Evolutionary conservation across 345 rosid species (phyloP), one percentile per base, ranked within the genome.

Genomic region (Cardiospermum halicacabum): DNA sequence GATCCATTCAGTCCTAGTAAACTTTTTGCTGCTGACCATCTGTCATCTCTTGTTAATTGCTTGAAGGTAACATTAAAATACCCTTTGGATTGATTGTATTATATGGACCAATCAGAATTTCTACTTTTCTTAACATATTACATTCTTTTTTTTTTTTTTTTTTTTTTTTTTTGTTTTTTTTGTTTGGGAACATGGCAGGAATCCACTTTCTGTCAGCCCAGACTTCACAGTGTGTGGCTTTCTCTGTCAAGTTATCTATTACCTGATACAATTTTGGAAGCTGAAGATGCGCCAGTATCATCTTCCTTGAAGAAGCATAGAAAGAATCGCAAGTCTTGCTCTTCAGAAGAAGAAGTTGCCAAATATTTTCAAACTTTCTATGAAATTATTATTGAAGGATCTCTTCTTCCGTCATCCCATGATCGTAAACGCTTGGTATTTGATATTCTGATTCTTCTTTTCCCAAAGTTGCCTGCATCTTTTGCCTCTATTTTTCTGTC

Each of bases 131-230:
- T 30, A 63, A 16, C 19, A n/a, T 48, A 7, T 13, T 69, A n/a
- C n/a, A n/a, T 62, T 9, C 53, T 39, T 67, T 60, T 67, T 26
- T 72, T 69, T n/a, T n/a, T n/a, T n/a, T n/a, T n/a, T n/a, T n/a
- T n/a, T n/a, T n/a, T n/a, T n/a, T n/a, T n/a, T n/a, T n/a, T n/a
- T n/a, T n/a, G n/a, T n/a, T n/a, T n/a, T n/a, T n/a, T n/a, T n/a
- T n/a, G n/a, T n/a, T n/a, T n/a, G n/a, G 32, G 53, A 64, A 71
- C 53, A 48, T 81, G 64, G 69, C 92, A 95, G 99, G 96, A 91
- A 70, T 87, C 99, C 54, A 79, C 96, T 57, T 91, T 91, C 79
- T 95, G 97, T 68, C 96, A 87, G 77, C 99, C 99, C 71, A 91
- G 97, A 66, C 80, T 91, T 58, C 99, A 95, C 65, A 77, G 94